Base-by-base conservation (phyloP, 306 rosid species). In the Lathyrus aphaca region DNA sequence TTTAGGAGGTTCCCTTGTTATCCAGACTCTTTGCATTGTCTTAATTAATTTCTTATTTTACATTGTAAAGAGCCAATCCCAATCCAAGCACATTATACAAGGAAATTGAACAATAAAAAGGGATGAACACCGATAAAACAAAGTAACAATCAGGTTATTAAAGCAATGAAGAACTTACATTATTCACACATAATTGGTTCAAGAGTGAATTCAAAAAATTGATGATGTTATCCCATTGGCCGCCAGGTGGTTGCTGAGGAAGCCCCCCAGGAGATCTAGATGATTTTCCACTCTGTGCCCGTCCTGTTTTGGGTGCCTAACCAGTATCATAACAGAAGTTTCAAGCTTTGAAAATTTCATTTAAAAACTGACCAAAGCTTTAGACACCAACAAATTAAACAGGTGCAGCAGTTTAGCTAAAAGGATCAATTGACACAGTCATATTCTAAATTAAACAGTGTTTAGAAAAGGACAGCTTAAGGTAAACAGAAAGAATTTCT, bases 161-260 rank as follows among this genome's bases (percentile, higher is more conserved):
- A 32, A 59, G 30, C 25, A 59, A 15, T 40, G 21, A 38, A 56
- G 42, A 60, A 80, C 97, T 35, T 94, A 94, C 99, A 84, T 94
- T 91, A 80, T 89, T 94, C 57, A 4, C 72, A 10, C 79, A 68
- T 68, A 94, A 76, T 66, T 74, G 88, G 72, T 79, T 79, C 96
- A 94, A 87, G 45, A 91, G 88, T 66, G 92, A 81, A 84, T 94
- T 96, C 87, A 94, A 76, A 80, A 88, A 94, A 53, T 84, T 94
- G 77, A 89, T 69, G 61, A 94, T 94, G 74, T 87, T 91, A 82
- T 85, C 92, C 99, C 99, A 94, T 73, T 86, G 99, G 68, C 94
- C 95, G 64, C 81, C 87, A 55, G 91, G 68, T 60, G 86, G 65
- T 73, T 77, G 97, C 64, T 86, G 99, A 75, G 91, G 82, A 84